These are phyloP conservation scores for Raphanus sativus DNA, from an alignment of 345 rosid species.

Conservation along the genomic window DNA sequence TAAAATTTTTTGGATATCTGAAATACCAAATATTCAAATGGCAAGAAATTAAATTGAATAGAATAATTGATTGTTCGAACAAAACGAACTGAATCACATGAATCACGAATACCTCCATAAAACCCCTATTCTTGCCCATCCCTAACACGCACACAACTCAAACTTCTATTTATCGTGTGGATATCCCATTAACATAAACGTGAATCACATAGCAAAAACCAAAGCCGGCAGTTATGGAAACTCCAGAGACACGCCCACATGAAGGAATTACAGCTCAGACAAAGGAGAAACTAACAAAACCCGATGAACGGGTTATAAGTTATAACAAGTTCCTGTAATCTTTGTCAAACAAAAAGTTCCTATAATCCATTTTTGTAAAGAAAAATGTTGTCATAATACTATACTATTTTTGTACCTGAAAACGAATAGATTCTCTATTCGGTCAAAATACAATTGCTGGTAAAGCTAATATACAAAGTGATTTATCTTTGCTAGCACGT, in stretches of 20 bases:
- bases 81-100: too few species aligned
- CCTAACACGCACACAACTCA: too few species aligned
- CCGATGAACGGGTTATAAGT: not conserved
- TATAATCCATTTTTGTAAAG: not conserved
- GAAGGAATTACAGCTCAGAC: not conserved
- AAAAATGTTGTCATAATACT: not conserved
- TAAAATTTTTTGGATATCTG: too few species aligned
- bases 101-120: too few species aligned
- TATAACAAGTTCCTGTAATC: too few species aligned
- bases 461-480: not conserved
- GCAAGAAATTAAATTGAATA: too few species aligned
- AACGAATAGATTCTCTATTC: not conserved
- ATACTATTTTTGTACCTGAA: not conserved
- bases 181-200: not conserved
- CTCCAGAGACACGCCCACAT: not conserved
- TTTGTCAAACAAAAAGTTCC: too few species aligned
- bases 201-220: not conserved
- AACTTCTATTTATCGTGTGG: not conserved
- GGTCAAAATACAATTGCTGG: not conserved
- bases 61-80: too few species aligned
- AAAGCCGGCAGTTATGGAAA: not conserved
- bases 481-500: not conserved
- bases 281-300: not conserved
- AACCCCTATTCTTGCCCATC: too few species aligned
- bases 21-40: too few species aligned